Evolutionary conservation across 768 basidiomycete genomes (phyloP).

Genomic region (Trametes cubensis): DNA sequence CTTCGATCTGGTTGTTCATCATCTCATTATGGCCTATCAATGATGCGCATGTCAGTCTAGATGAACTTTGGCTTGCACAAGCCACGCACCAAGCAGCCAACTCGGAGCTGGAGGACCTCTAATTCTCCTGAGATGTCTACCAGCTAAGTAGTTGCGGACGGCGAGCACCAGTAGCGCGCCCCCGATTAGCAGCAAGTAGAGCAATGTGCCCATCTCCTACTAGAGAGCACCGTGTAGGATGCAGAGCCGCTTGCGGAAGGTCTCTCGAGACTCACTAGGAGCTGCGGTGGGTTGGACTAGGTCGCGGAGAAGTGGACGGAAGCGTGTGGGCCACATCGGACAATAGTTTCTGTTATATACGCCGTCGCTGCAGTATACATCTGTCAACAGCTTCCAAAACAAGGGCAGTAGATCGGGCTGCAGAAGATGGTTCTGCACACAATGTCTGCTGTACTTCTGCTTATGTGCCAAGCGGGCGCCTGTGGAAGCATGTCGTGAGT

Average conservation of each 20-base stretch:
- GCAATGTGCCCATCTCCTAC: slow-evolving; percentile 1
- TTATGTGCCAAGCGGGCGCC: too few species aligned
- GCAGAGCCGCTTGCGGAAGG: too few species aligned
- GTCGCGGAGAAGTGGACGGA: background rate
- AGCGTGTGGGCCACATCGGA: background rate
- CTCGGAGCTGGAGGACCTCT: slow-evolving; percentile 25
- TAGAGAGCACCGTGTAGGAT: background rate
- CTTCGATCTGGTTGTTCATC: slow-evolving; percentile 12
- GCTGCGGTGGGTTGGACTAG: too few species aligned
- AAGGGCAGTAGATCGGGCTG: too few species aligned
- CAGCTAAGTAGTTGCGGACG: slow-evolving; percentile 20
- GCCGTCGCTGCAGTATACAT: too few species aligned
- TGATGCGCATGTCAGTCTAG: background rate
- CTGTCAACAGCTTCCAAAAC: too few species aligned
- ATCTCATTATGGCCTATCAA: background rate
- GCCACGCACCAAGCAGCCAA: slow-evolving; percentile 22
- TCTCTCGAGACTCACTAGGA: too few species aligned
- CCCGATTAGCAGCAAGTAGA: slow-evolving; percentile 4
- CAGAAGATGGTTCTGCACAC: too few species aligned
- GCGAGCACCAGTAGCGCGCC: slow-evolving; percentile 10
- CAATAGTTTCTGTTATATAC: background rate
- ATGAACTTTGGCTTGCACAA: too few species aligned
- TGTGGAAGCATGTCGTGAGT: too few species aligned
- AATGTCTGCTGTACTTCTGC: too few species aligned
- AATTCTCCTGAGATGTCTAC: slow-evolving; percentile 23